Conservation (phyloP, 257 asterid species). For the Salvia rosmarinus region DNA sequence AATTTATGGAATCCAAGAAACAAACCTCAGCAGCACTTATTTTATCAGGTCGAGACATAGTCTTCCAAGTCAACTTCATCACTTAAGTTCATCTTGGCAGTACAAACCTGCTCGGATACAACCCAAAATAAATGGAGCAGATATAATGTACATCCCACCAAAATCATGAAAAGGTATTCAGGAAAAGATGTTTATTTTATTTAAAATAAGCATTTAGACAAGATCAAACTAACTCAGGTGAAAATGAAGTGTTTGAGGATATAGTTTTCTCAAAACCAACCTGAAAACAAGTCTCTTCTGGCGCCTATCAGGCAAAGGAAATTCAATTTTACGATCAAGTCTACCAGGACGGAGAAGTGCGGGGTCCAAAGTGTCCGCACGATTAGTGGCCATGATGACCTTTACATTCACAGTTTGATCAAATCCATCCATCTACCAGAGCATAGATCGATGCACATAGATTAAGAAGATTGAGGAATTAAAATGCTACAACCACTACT, state of each 20-base stretch:
- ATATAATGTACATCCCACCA: background rate
- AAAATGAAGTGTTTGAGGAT: background rate
- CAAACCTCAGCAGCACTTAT: conserved; percentile 92
- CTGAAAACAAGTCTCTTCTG: conserved; percentile 88
- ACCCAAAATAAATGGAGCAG: background rate
- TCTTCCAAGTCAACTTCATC: conserved; percentile 91
- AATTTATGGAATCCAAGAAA: background rate
- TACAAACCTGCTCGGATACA: conserved; percentile 62
- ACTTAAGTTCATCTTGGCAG: conserved; percentile 84
- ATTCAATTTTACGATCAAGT: conserved; percentile 80
- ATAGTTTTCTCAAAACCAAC: conserved; percentile 34
- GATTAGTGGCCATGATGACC: conserved; percentile 82
- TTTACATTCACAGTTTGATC: conserved; percentile 85
- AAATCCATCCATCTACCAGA: conserved; percentile 77
- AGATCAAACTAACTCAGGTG: background rate
- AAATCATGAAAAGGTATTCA: background rate
- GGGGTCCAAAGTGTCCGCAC: conserved; percentile 82
- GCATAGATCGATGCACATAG: conserved; percentile 11
- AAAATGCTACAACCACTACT: too few relatives aligned
- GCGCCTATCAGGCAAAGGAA: conserved; percentile 84
- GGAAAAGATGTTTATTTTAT: background rate
- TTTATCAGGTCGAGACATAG: conserved; percentile 84
- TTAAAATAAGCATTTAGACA: background rate
- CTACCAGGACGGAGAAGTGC: conserved; percentile 91
- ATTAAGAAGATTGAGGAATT: background rate